Evolutionary conservation across 2,329 filamentous ascomycete genomes (phyloP), one percentile per base, ranked within the genome.

Genomic region (Penicillium sp.): DNA sequence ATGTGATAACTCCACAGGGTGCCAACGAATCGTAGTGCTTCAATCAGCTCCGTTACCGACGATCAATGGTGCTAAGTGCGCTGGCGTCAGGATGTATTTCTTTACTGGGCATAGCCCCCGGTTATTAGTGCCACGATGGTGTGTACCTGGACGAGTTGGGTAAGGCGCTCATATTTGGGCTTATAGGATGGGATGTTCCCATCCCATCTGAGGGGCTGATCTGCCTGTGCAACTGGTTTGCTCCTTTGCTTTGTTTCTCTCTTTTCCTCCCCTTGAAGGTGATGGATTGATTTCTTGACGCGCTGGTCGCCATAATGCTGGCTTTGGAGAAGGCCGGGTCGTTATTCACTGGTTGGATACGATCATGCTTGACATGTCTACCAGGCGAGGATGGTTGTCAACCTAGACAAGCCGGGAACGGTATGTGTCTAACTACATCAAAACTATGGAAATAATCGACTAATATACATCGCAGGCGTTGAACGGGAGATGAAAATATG

Each of bases 401-500:
- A 58, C 61, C 60, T 36, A 39, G 27, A 27, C 21, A 17, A 44
- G 43, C 19, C 13, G 42, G 51, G 19, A 31, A 44, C 21, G 62
- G 63, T 66, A 59, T 41, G 48, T 29, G 17, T 43, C 9, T 5
- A 21, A 33, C 15, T n/a, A n/a, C 6, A 2, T 35, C 12, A 36
- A 41, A 33, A 65, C 21, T 41, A 10, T n/a, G 17, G 31, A 44
- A 13, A 21, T 33, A 13, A 31, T 49, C 8, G 6, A 61, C 36
- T 66, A 61, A 59, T 62, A 64, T 63, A 58, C 49, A 58, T 61
- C 53, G n/a, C 51, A 78, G 76, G 71, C 42, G 62, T 75, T 41
- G 70, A 79, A 56, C 72, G 75, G 63, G 73, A 77, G 57, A 77
- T 79, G 75, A 66, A 71, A 65, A 68, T 80, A 67, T 77, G 73